phyloP scores from a whole-genome alignment of 2,329 filamentous ascomycete species.

The Westerdykella ornata region DNA sequence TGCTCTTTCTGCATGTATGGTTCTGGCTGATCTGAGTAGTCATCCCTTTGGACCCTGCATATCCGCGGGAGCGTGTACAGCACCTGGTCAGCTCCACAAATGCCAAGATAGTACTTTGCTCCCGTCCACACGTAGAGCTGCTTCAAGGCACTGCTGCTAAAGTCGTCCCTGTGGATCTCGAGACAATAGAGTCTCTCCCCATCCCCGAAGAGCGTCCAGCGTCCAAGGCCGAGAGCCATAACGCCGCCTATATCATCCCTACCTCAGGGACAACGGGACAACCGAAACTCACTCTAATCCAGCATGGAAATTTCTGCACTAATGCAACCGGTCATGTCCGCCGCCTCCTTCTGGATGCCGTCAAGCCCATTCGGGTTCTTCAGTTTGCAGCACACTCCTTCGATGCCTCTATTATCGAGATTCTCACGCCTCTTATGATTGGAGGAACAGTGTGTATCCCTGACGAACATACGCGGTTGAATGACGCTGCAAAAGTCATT shows the following conservation, averaged over 20 bases:
- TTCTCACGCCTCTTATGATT: conserved; percentile 15
- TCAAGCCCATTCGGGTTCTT: conserved; percentile 6
- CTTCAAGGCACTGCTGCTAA: conserved; percentile 7
- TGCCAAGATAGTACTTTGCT: conserved; percentile 14
- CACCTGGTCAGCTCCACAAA: conserved; percentile 10
- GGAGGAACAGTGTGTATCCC: conserved; percentile 22
- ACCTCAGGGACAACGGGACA: conserved; percentile 21
- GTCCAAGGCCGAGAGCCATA: conserved; percentile 8
- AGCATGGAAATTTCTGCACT: conserved; percentile 18
- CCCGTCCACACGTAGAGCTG: conserved; percentile 2
- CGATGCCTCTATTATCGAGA: conserved; percentile 18
- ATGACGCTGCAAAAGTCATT: conserved; percentile 35
- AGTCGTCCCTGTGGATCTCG: conserved; percentile 9
- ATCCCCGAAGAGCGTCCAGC: conserved; percentile 2
- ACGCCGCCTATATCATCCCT: conserved; percentile 21
- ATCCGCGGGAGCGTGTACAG: conserved; percentile 14
- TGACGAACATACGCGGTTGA: conserved; percentile 39
- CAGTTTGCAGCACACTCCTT: conserved; percentile 24
- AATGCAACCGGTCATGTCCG: conserved; percentile 12
- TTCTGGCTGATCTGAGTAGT: conserved; percentile 9
- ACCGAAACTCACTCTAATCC: conserved; percentile 18
- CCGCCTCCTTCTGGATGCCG: conserved; percentile 8
- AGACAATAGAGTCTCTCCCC: conserved; percentile 8
- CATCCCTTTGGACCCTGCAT: conserved; percentile 16
- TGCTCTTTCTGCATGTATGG: not conserved